A percentile compares a stretch with the other conserved stretches of the same genome.
Conservation (phyloP, 169 alveolate genomes). For the Cyclospora cayetanensis region DNA sequence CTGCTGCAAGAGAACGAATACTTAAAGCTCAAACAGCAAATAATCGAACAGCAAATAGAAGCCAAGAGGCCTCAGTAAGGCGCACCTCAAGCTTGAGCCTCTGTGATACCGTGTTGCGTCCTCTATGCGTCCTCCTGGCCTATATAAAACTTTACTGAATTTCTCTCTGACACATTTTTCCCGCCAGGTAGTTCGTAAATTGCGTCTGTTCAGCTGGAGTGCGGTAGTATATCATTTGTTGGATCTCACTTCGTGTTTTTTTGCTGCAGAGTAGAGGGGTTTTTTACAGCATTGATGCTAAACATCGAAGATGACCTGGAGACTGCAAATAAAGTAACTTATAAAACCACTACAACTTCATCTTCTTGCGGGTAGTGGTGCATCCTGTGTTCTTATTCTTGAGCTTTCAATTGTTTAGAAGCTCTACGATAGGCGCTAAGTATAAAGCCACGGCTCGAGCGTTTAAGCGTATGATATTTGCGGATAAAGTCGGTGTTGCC, state of each 20-base stretch:
- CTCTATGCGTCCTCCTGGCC: neutral
- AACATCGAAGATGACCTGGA: constrained; percentile 66
- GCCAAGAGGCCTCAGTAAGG: constrained; percentile 47
- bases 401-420: too few species aligned
- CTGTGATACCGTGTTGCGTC: neutral
- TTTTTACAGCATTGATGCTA: constrained; percentile 73
- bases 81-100: neutral
- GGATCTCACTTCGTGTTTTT: neutral
- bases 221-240: neutral
- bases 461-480: too few species aligned
- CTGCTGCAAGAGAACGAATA: constrained; percentile 76
- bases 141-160: neutral
- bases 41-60: constrained; percentile 59
- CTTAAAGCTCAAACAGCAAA: constrained; percentile 64
- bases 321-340: constrained; percentile 73
- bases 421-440: too few species aligned
- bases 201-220: neutral
- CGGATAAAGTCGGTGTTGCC: too few species aligned
- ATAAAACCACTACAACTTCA: too few species aligned
- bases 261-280: constrained; percentile 60
- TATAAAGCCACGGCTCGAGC: too few species aligned
- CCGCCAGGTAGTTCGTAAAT: neutral
- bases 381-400: too few species aligned
- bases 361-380: too few species aligned
- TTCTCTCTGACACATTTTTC: neutral